Base-by-base conservation (phyloP, 208 protist species). In the Giardia muris region DNA sequence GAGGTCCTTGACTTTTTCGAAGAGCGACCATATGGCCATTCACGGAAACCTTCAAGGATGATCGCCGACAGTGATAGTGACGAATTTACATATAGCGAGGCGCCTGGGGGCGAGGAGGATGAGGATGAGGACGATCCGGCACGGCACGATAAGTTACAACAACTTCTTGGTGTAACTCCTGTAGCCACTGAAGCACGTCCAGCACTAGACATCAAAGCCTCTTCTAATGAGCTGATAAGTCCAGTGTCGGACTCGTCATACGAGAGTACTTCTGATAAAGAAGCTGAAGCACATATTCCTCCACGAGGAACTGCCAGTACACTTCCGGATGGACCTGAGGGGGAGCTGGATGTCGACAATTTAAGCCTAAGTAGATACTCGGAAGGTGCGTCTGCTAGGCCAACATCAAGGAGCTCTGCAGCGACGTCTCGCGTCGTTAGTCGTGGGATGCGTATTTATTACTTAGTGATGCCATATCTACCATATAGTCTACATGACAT, bases 1-100 rank as follows among this genome's bases (percentile, higher is more conserved):
- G 57, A 76, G 57, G 10, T 76, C 19, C 57, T 76, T 76, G 57
- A 76, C 30, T 76, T 76, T 76, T 76, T 76, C 57, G 57, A 76
- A 30, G 10, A 10, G 30, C 10, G 10, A 30, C 57, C 57, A 39
- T 76, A 76, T 30, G 30, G 57, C 30, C 57, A 76, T 30, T 76
- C 57, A 39, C 57, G 57, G 57, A 76, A 76, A 76, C 19, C 19
- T 10, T 76, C 57, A 39, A 10, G 57, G 19, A 39, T 76, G 19
- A 76, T 76, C 10, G 57, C 57, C 57, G 30, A 76, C 30, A 76
- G 57, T 76, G 57, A 76, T 76, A 39, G 19, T 76, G 57, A 76
- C 10, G 57, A 76, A 30, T 30, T 76, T 39, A 10, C 10, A 10
- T 76, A 30, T 76, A 76, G 19, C 10, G 57, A 10, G 30, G 30